phyloP scores from a whole-genome alignment of 2,329 filamentous ascomycete species.

The Ophiosphaerella korrae region DNA sequence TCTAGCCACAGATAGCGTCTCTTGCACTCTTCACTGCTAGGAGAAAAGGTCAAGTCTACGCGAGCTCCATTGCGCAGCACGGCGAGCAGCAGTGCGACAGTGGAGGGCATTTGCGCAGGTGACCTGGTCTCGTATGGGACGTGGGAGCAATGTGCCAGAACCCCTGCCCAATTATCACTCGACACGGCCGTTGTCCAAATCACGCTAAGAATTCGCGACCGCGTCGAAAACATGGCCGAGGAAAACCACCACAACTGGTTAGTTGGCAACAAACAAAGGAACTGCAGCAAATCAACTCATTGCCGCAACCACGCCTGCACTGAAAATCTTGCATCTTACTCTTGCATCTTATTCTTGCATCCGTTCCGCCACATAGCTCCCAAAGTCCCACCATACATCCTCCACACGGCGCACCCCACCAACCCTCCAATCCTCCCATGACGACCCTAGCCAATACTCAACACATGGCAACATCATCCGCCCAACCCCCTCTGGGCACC shows the following conservation, averaged over 20 bases:
- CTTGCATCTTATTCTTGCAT: neutral
- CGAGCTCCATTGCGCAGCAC: neutral
- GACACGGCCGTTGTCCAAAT: conserved; percentile 8
- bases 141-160: too few relatives aligned
- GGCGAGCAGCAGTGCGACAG: too few relatives aligned
- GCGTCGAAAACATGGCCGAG: conserved; percentile 19
- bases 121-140: too few relatives aligned
- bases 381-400: conserved; percentile 2
- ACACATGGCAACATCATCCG: conserved; percentile 58
- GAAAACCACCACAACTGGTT: conserved; percentile 4
- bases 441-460: conserved; percentile 11
- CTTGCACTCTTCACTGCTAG: neutral
- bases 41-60: conserved; percentile 1
- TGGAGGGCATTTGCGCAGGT: too few relatives aligned
- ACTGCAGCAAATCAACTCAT: conserved; percentile 1
- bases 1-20: conserved; percentile 9
- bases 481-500: conserved; percentile 60
- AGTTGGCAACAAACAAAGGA: conserved; percentile 16
- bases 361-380: neutral
- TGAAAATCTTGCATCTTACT: neutral
- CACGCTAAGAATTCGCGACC: conserved; percentile 30
- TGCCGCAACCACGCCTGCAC: conserved; percentile 6
- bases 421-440: conserved; percentile 7
- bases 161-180: too few relatives aligned
- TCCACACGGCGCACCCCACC: conserved; percentile 8